These are phyloP conservation scores for Digitaria exilis DNA, from an alignment of 202 grass and related monocot genomes.

Conservation along the genomic window DNA sequence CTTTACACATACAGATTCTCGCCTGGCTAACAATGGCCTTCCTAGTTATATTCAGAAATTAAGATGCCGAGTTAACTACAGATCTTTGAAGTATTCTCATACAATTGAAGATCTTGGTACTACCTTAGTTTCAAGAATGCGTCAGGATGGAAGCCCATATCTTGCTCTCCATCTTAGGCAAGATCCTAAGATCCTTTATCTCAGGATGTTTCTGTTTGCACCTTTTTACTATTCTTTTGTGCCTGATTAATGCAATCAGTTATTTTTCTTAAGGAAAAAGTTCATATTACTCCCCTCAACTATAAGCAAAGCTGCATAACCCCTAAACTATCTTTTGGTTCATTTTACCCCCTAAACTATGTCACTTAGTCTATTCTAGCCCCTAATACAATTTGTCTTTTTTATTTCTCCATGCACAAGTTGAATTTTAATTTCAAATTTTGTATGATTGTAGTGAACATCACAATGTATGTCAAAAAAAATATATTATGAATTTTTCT, in stretches of 20 bases:
- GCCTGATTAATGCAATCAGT: not conserved
- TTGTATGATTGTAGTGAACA: no score
- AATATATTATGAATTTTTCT: no score
- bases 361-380: no score
- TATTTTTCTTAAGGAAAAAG: slow-evolving; percentile 19
- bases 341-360: no score
- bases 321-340: no score
- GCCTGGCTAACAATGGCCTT: slow-evolving; percentile 92
- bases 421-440: no score
- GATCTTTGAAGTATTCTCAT: slow-evolving; percentile 86
- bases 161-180: slow-evolving; percentile 98
- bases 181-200: slow-evolving; percentile 55
- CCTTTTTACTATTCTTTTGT: not conserved
- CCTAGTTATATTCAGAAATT: slow-evolving; percentile 93
- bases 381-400: no score
- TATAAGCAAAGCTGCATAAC: no score
- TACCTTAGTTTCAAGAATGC: slow-evolving; percentile 86
- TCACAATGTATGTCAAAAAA: no score
- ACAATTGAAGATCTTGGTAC: slow-evolving; percentile 81
- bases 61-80: slow-evolving; percentile 91
- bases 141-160: slow-evolving; percentile 68
- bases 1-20: slow-evolving; percentile 96
- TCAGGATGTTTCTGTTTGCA: slow-evolving; percentile 30
- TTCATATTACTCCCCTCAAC: no score
- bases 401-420: no score